phyloP scores from a whole-genome alignment of 768 basidiomycete species.

The Lentinus tigrinus region DNA sequence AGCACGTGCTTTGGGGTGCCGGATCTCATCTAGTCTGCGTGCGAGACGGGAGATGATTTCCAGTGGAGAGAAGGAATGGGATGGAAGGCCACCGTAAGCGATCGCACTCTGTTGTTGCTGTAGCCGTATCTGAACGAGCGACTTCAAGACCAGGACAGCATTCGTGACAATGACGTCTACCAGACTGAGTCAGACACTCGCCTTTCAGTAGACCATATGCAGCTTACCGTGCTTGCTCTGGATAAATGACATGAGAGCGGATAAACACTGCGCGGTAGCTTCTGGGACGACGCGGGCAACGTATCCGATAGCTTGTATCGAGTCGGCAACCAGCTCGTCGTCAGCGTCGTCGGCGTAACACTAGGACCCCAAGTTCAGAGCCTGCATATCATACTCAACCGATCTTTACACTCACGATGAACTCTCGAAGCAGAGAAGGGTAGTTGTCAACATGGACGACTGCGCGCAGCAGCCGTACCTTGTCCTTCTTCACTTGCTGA shows the following conservation, averaged over 20 bases:
- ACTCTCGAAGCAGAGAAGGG: constrained; percentile 72
- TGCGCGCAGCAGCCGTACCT: constrained; percentile 71
- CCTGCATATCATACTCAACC: background rate
- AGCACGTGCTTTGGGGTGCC: constrained; percentile 77
- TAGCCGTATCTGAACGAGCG: constrained; percentile 72
- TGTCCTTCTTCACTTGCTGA: constrained; percentile 64
- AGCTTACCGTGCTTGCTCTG: constrained; percentile 62
- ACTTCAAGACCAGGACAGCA: constrained; percentile 83
- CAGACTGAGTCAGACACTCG: background rate
- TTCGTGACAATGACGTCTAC: constrained; percentile 75
- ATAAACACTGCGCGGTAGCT: constrained; percentile 68
- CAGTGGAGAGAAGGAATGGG: constrained; percentile 40
- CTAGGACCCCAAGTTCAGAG: constrained; percentile 36
- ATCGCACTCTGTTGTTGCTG: constrained; percentile 30
- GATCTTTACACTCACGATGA: constrained; percentile 56
- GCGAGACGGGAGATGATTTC: constrained; percentile 80
- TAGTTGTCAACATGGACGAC: constrained; percentile 68
- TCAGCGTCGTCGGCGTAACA: constrained; percentile 81
- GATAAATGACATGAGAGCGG: constrained; percentile 76
- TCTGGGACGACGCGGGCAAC: constrained; percentile 71
- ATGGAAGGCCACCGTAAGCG: constrained; percentile 14
- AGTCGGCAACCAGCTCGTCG: constrained; percentile 65
- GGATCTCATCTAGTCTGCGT: constrained; percentile 73
- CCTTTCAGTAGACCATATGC: background rate
- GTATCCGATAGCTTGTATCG: constrained; percentile 77